Evolutionary conservation across 2,329 filamentous ascomycete species (phyloP), one percentile per base, ranked within the genome.

Genomic region (Basipetospora chlamydospora): DNA sequence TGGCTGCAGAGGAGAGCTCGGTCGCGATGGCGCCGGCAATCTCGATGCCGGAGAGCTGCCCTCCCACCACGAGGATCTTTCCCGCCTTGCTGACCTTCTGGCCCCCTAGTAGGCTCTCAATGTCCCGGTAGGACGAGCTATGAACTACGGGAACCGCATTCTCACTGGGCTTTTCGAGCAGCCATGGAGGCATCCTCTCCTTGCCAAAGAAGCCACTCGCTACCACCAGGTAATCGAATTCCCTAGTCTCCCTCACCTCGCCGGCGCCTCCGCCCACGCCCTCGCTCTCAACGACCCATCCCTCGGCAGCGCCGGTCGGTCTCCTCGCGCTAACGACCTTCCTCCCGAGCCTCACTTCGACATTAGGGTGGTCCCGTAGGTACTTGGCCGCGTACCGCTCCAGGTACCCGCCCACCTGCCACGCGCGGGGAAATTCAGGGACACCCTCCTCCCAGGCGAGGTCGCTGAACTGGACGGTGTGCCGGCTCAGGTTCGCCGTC

Each of bases 21-120:
- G 73, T 64, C 9, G 80, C 81, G 34, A 87, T 70, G 2, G 77
- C 75, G 8, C 73, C 77, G 0, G 82, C 78, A 33, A 79, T 78
- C 58, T 92, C 84, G 5, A 81, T 71, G 1, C 82, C 83, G 2
- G 82, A 88, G 68, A 90, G 86, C 47, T 86, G 81, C 0, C 82
- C 83, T 1, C 84, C 84, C 1, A 86, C 71, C 0, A 92, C 63
- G 1, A 85, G 62, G 12, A 90, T 73, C 47, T 77, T 82, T n/a
- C n/a, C n/a, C 13, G 71, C 69, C 1, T 63, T 62, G 1, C 48
- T 46, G 4, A 43, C 38, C 2, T 58, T 50, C 0, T 54, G 46
- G 15, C 45, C 28, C 0, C 55, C 57, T 2, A 78, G 46, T 3
- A 78, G 51, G 7, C 51, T 51, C 20, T 63, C 47, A 2, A 80